Evolutionary conservation across 176 grass and related monocot genomes (phyloP), one percentile per base, ranked within the genome.

Genomic region (Rhynchospora breviuscula): DNA sequence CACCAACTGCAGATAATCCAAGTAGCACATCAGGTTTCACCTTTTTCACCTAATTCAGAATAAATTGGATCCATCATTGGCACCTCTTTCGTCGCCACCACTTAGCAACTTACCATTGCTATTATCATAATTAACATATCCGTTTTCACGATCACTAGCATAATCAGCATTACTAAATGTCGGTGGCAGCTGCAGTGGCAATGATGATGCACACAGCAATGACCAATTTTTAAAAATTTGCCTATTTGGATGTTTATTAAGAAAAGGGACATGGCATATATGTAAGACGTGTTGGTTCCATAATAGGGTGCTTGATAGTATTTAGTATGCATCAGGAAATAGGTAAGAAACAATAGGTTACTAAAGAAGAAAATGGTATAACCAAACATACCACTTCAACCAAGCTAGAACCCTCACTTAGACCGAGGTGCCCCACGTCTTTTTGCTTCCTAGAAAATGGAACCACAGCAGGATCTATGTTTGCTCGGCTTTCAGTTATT

Each of bases 1-100:
- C 96, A 85, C 93, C 96, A 89, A 98, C 93, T 71, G 96, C 96
- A 88, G 96, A 95, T 91, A 98, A 87, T 89, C 93, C 96, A 91
- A 98, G 96, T 72, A 98, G 84, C 79, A 95, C 96, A 86, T 95
- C 96, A 83, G 96, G 96, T 78, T 95, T 98, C 65, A 93, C 96
- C 87, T 93, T 98, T 87, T 90, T 95, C 92, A 95, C 96, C 93
- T 98, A 81, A 13, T 83, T 82, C 60, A 78, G 53, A 78, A 10
- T 71, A 68, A 87, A 70, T 81, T 45, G 8, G 43, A 46, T 82
- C 63, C 62, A 67, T 82, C 63, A 81, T 64, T 77, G 5, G 6
- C 23, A 77, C 73, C 49, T 76, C 21, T 77, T 31, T 77, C 49
- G 15, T 26, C 11, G 53, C 53, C 72, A 77, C 21, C 15, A 31